Evolutionary conservation across 176 grass and related monocot species (phyloP).

Genomic region (Lolium rigidum): DNA sequence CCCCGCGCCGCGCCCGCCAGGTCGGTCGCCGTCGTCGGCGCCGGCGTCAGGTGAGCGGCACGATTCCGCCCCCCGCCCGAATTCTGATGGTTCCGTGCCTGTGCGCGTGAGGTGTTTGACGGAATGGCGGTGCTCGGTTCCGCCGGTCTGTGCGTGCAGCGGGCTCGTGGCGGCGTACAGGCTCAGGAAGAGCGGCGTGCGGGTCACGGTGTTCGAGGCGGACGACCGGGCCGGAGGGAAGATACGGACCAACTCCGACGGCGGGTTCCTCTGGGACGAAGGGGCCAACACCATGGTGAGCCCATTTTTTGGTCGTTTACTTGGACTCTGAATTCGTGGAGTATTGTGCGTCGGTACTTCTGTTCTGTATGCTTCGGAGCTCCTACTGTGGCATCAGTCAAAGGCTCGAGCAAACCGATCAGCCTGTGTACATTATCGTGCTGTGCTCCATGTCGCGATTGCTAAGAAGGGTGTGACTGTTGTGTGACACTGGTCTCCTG

Average conservation of each 20-base stretch:
- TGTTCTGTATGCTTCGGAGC: neutral
- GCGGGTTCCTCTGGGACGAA: conserved; percentile 95
- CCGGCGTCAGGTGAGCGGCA: conserved; percentile 57
- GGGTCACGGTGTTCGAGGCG: conserved; percentile 85
- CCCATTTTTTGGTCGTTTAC: neutral
- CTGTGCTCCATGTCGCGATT: neutral
- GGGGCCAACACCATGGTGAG: conserved; percentile 98
- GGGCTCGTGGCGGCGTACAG: conserved; percentile 91
- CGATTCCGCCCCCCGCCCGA: neutral
- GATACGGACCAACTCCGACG: conserved; percentile 76
- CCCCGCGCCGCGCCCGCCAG: conserved; percentile 20
- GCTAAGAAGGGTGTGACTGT: neutral
- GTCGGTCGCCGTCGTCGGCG: conserved; percentile 74
- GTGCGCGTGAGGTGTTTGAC: conserved; percentile 41
- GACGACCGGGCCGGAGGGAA: conserved; percentile 78
- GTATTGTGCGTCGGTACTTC: neutral
- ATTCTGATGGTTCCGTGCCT: conserved; percentile 10
- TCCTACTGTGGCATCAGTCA: neutral
- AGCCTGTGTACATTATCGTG: neutral
- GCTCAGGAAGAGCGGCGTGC: conserved; percentile 74
- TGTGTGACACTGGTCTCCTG: neutral
- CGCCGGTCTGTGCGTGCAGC: conserved; percentile 48
- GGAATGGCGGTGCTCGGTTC: conserved; percentile 29
- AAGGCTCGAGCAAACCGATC: neutral
- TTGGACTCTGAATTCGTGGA: neutral